Percentiles rank a stretch among this genome's conserved stretches.
Evolutionary conservation across 1,284 basidiomycete species (phyloP).

Genomic region (Mycena citricolor): DNA sequence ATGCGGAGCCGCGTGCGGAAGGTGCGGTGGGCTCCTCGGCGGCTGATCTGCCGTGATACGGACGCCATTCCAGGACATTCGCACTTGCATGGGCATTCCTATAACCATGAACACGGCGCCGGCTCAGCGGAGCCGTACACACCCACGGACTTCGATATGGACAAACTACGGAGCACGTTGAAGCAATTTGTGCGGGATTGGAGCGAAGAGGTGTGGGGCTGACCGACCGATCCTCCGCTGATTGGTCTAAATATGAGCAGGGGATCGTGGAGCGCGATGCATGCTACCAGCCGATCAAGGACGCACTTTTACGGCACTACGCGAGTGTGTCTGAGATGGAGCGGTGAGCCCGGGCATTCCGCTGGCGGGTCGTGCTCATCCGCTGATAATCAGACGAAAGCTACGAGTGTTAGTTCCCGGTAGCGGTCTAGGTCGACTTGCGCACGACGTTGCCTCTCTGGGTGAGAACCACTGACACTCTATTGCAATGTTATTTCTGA

Average conservation of each 20-base stretch:
- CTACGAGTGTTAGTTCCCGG: slow-evolving; percentile 85
- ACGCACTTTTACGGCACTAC: slow-evolving; percentile 70
- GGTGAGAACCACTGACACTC: slow-evolving; percentile 53
- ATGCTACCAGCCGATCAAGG: slow-evolving; percentile 79
- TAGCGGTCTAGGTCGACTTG: slow-evolving; percentile 81
- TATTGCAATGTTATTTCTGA: no score
- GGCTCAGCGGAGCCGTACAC: slow-evolving; percentile 35
- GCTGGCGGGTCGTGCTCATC: slow-evolving; percentile 8
- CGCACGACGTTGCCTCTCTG: slow-evolving; percentile 80
- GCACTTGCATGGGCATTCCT: slow-evolving; percentile 32
- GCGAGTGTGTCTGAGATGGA: slow-evolving; percentile 50
- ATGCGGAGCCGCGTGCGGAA: slow-evolving; percentile 26
- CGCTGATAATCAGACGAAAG: slow-evolving; percentile 39
- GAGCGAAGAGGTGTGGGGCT: slow-evolving; percentile 69
- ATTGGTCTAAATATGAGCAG: slow-evolving; percentile 35
- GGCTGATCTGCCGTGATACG: no score
- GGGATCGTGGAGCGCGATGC: slow-evolving; percentile 74
- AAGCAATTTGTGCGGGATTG: slow-evolving; percentile 92
- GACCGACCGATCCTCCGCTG: no score
- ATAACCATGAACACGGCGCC: slow-evolving; percentile 34
- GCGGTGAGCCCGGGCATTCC: slow-evolving; percentile 37
- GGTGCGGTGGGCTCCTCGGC: no score
- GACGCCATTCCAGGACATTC: slow-evolving; percentile 17
- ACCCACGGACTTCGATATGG: slow-evolving; percentile 73
- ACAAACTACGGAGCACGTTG: slow-evolving; percentile 86